Evolutionary conservation across 805 yeast genomes (phyloP), one percentile per base, ranked within the genome.

Genomic region (Sugiyamaella mastotermitis): DNA sequence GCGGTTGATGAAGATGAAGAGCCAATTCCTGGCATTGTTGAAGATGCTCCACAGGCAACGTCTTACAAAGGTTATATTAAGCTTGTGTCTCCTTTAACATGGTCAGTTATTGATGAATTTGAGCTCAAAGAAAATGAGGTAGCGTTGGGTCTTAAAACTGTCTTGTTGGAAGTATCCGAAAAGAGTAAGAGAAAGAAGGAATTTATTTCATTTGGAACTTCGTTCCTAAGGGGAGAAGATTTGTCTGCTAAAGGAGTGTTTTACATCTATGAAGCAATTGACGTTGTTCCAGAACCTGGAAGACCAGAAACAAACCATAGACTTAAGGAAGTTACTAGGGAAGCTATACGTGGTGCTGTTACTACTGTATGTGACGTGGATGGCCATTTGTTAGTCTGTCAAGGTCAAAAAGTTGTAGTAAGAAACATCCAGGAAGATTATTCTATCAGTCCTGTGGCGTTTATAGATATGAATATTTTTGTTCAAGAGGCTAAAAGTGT

Each of bases 361-460:
- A 76, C 92, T 1, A 68, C 83, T 2, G 68, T 86, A 1, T 75
- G 82, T 53, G 92, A 80, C 37, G 70, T 88, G 8, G 77, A 88
- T 60, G 97, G 97, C 3, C 66, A 94, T 45, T 76, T 90, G 42
- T 68, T 87, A 29, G 78, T 80, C 2, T 76, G 87, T 3, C 97
- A 90, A 58, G 96, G 96, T 3, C 95, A 84, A 58, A 83, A 82
- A 50, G 58, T 75, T 2, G 61, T 90, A 48, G 79, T 88, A 2
- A 70, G 97, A 52, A 90, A 83, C 55, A 68, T 87, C 33, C 88
- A 83, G 52, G 94, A 83, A 51, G 92, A 84, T 57, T 83, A 84
- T 38, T 72, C 78, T 28, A 85, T 86, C 3, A 86, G 83, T 21
- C 96, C 97, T 0, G 96, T 92, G 3, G 97, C 97, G 1, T 92